A percentile compares a stretch with the other conserved stretches of the same genome.
phyloP scores from a whole-genome alignment of 305 asterid species.

The Fraxinus ornus region DNA sequence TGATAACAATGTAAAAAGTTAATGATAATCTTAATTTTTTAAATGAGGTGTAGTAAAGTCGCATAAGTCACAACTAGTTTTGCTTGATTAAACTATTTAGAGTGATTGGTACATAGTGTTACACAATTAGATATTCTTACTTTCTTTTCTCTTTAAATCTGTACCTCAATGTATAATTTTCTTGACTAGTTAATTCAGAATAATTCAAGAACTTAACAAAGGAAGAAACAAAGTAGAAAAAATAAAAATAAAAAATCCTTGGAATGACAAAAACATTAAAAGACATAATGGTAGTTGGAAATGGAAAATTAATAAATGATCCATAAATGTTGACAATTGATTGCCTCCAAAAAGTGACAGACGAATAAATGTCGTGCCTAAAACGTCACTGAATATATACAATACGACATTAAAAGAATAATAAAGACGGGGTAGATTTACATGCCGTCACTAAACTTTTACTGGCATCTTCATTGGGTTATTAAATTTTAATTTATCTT shows the following conservation, averaged over 20 bases:
- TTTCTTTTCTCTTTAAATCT: too few relatives aligned
- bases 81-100: too few relatives aligned
- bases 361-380: neutral
- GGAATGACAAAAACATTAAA: neutral
- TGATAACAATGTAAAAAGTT: too few relatives aligned
- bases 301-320: neutral
- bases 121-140: too few relatives aligned
- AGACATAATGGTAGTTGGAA: slow-evolving; percentile 1
- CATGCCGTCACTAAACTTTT: neutral
- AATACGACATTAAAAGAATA: neutral
- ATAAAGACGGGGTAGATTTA: neutral
- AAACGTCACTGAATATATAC: neutral
- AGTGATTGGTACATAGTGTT: too few relatives aligned
- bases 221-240: neutral
- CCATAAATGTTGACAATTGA: neutral
- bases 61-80: neutral
- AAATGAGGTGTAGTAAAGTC: neutral
- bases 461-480: neutral
- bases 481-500: too few relatives aligned
- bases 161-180: too few relatives aligned
- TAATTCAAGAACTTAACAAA: neutral
- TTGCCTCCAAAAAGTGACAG: slow-evolving; percentile 16
- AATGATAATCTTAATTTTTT: neutral
- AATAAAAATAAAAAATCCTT: neutral
- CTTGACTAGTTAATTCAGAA: too few relatives aligned